These are phyloP conservation scores for Colletotrichum viniferum DNA, from an alignment of 2,329 filamentous ascomycete species.

Conservation along the genomic window DNA sequence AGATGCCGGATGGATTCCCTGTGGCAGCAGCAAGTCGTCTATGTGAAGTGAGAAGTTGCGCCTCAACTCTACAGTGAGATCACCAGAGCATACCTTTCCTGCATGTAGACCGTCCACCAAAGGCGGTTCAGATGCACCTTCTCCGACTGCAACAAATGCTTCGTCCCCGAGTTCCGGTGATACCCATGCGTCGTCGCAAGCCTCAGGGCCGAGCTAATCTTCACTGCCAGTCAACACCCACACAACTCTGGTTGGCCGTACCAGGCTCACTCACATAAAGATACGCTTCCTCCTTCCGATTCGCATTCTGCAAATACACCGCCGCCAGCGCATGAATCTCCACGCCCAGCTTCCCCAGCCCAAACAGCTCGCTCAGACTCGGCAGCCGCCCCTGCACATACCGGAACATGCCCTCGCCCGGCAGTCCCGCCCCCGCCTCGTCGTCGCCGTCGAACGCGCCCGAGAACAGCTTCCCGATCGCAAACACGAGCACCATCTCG, in stretches of 20 bases:
- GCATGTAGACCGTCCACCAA: conserved; percentile 23
- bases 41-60: not conserved
- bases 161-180: conserved; percentile 7
- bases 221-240: no score
- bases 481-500: conserved; percentile 15
- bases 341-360: conserved; percentile 4
- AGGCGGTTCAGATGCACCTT: conserved; percentile 16
- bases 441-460: not conserved
- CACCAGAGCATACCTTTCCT: conserved; percentile 4
- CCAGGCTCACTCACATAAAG: conserved; percentile 20
- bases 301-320: conserved; percentile 17
- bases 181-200: conserved; percentile 21
- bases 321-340: conserved; percentile 16
- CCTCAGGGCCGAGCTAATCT: conserved; percentile 13
- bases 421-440: not conserved
- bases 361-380: not conserved
- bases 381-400: not conserved
- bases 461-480: conserved; percentile 16
- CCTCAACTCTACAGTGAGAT: no score
- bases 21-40: conserved; percentile 19
- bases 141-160: conserved; percentile 3
- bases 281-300: conserved; percentile 21
- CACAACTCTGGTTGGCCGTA: no score
- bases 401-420: not conserved
- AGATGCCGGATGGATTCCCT: conserved; percentile 9